These are phyloP conservation scores for Rhizopogon sp. DNA, from an alignment of 768 basidiomycete species.

Conservation along the genomic window DNA sequence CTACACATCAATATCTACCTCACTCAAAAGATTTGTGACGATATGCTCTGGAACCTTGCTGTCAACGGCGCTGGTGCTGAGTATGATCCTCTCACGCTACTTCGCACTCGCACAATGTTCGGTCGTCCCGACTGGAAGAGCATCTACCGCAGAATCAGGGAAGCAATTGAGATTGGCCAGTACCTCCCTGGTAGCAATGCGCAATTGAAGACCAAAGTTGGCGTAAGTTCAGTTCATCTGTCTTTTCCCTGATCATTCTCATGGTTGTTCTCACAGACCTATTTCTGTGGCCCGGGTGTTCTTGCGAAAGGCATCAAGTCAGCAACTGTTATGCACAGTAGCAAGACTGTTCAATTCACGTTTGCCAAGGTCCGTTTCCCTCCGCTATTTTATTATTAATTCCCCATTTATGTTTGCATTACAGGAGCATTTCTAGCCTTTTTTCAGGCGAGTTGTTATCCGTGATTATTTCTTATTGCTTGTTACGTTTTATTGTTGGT, in stretches of 20 bases:
- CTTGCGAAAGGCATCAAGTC: constrained; percentile 76
- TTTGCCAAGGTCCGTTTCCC: constrained; percentile 70
- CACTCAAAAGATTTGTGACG: constrained; percentile 79
- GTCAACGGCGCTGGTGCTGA: constrained; percentile 83
- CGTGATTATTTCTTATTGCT: background rate
- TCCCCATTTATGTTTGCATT: background rate
- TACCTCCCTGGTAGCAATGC: constrained; percentile 78
- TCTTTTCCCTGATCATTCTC: constrained; percentile 4
- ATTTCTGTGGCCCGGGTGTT: constrained; percentile 80
- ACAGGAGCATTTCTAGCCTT: constrained; percentile 56
- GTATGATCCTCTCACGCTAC: constrained; percentile 85
- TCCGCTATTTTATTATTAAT: constrained; percentile 7
- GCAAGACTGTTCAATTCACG: constrained; percentile 59
- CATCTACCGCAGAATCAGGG: constrained; percentile 71
- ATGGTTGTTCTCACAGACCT: constrained; percentile 45
- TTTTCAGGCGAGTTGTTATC: background rate
- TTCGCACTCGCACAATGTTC: constrained; percentile 85
- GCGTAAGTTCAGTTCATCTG: constrained; percentile 41
- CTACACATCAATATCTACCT: constrained; percentile 88
- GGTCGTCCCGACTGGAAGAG: constrained; percentile 88
- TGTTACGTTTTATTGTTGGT: background rate
- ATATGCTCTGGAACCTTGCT: constrained; percentile 90
- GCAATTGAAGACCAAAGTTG: constrained; percentile 80
- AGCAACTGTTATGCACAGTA: constrained; percentile 54
- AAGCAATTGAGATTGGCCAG: constrained; percentile 75